These are phyloP conservation scores for Oxytropis ochrocephala DNA, from an alignment of 306 rosid species.

Conservation along the genomic window DNA sequence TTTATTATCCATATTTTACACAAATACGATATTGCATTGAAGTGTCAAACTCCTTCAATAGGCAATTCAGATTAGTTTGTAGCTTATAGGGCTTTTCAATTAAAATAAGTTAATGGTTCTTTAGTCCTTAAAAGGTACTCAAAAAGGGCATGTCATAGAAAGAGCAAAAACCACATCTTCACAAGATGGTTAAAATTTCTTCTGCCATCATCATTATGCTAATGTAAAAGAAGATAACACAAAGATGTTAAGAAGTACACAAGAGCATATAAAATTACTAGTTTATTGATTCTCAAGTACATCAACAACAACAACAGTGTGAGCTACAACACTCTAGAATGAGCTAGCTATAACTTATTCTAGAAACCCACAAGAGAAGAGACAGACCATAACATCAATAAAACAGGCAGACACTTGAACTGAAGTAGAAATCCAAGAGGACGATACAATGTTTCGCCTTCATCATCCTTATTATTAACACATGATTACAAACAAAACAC, in stretches of 20 bases:
- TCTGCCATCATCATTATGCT: not conserved
- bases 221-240: not conserved
- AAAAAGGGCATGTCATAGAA: not conserved
- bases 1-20: not conserved
- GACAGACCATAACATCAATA: not conserved
- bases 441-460: conserved; percentile 30
- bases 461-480: conserved; percentile 25
- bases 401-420: not conserved
- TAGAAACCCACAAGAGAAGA: not conserved
- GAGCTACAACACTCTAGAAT: not conserved
- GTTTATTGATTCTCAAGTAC: not conserved
- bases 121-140: no score
- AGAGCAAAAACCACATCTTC: not conserved
- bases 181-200: not conserved
- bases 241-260: not conserved
- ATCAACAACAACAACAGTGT: not conserved
- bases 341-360: not conserved
- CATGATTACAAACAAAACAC: conserved; percentile 23
- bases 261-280: not conserved
- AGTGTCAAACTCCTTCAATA: not conserved
- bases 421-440: conserved; percentile 21
- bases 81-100: not conserved
- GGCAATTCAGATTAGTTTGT: not conserved
- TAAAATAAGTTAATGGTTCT: not conserved
- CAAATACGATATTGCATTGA: not conserved